Base-by-base conservation (phyloP, 345 rosid genomes). In the Adansonia digitata region DNA sequence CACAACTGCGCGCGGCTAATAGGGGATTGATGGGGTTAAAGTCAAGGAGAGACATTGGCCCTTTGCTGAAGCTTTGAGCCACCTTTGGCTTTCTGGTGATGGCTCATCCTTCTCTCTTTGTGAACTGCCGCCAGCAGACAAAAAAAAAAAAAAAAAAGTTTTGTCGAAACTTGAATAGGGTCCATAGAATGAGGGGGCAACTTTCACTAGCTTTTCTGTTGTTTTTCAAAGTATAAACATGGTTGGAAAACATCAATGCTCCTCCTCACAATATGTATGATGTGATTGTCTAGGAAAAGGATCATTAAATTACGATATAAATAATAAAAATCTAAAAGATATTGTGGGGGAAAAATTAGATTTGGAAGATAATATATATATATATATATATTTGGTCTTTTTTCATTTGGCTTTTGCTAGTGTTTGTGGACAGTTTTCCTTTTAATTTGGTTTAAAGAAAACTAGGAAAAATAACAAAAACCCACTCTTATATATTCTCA, bases 61-160 rank as follows among this genome's bases (percentile, higher is more conserved):
- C 81, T 84, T 90, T 77, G 88, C 81, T 29, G 78, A 74, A 42
- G 71, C 82, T 49, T 80, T 79, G 90, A 88, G 92, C 85, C 90
- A 86, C 62, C 63, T 57, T 61, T 29, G 46, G n/a, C n/a, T 40
- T 13, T 60, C 65, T 59, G 69, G 18, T 65, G 51, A 10, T 67
- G 34, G 53, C 34, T n/a, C 52, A 52, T 52, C 26, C 40, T 55
- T 49, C 10, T 17, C 24, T 73, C 22, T 8, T 51, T 31, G n/a
- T 48, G 20, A 10, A 46, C 51, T 17, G 69, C 42, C 18, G 69
- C 35, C 60, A 77, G 69, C 64, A 74, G 68, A 49, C 56, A 79
- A 75, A 18, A n/a, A n/a, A n/a, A n/a, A n/a, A n/a, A n/a, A n/a
- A n/a, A n/a, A n/a, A n/a, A 20, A 15, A 10, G 69, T 48, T 37